These are phyloP conservation scores for Trametes polyzona DNA, from an alignment of 1,284 basidiomycete genomes.

Conservation along the genomic window DNA sequence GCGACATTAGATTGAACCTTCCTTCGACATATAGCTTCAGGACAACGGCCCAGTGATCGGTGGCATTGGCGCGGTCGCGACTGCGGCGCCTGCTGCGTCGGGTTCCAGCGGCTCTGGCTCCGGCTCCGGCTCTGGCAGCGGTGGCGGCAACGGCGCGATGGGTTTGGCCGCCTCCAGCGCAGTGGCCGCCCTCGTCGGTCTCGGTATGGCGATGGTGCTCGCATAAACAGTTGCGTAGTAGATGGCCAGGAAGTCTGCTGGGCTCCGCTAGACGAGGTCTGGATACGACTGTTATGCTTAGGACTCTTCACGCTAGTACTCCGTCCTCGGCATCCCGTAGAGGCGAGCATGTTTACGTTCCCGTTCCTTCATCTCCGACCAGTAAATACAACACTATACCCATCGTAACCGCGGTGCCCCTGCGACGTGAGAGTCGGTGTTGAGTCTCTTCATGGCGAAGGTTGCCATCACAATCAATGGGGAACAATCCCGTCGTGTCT, in stretches of 20 bases:
- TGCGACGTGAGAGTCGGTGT: too few species aligned
- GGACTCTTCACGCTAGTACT: conserved; percentile 1
- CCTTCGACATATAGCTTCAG: conserved; percentile 36
- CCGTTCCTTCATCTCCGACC: neutral
- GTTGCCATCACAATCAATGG: too few species aligned
- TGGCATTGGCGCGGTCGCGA: conserved; percentile 48
- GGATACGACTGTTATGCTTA: conserved; percentile 1
- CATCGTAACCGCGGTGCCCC: too few species aligned
- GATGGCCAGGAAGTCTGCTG: neutral
- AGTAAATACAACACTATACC: conserved; percentile 8
- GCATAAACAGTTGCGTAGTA: conserved; percentile 3
- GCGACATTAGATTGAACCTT: neutral
- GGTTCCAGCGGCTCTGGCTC: conserved; percentile 18
- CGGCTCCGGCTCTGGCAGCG: conserved; percentile 14
- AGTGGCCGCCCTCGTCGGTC: conserved; percentile 8
- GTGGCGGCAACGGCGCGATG: conserved; percentile 5
- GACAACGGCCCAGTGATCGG: conserved; percentile 44
- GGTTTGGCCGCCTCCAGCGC: conserved; percentile 11
- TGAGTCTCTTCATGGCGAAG: too few species aligned
- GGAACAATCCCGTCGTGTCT: too few species aligned
- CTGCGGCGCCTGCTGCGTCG: conserved; percentile 31
- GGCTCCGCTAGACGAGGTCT: conserved; percentile 12
- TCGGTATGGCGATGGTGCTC: conserved; percentile 15
- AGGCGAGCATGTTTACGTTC: conserved; percentile 1
- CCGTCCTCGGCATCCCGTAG: conserved; percentile 3